These are phyloP conservation scores for Phytophthora pistaciae DNA, from an alignment of 352 stramenopile species.

Conservation along the genomic window DNA sequence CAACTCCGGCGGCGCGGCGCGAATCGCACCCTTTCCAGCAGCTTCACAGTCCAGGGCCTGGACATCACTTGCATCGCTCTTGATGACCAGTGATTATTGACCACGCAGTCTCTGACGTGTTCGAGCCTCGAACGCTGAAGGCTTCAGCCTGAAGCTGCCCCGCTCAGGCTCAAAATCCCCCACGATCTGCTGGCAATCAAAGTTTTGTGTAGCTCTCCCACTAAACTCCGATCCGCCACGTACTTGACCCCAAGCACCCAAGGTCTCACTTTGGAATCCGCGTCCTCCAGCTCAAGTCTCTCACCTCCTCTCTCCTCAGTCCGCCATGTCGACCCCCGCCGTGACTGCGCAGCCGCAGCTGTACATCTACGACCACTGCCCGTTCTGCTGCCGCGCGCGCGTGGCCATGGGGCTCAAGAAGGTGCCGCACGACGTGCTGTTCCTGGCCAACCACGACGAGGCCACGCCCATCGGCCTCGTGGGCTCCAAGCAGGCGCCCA, in stretches of 20 bases:
- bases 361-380: slow-evolving; percentile 71
- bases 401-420: slow-evolving; percentile 66
- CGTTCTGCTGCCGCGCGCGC: slow-evolving; percentile 61
- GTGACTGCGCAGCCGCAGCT: slow-evolving; percentile 34
- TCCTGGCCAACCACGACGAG: slow-evolving; percentile 65
- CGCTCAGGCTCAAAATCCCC: too few species aligned
- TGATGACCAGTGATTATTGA: too few species aligned
- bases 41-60: too few species aligned
- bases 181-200: neutral
- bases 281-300: slow-evolving; percentile 9
- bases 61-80: too few species aligned
- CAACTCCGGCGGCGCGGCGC: too few species aligned
- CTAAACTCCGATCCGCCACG: slow-evolving; percentile 9
- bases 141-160: too few species aligned
- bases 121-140: too few species aligned
- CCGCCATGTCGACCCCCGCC: neutral
- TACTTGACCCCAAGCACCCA: neutral
- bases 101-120: too few species aligned
- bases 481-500: slow-evolving; percentile 56
- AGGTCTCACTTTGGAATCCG: slow-evolving; percentile 14
- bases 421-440: slow-evolving; percentile 42
- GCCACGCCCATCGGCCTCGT: slow-evolving; percentile 56
- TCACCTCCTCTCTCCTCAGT: neutral
- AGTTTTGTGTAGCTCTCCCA: neutral
- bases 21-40: too few species aligned